A percentile compares a stretch with the other conserved stretches of the same genome.
phyloP scores from a whole-genome alignment of 108 stramenopile species.

The Cyclotella sp. region DNA sequence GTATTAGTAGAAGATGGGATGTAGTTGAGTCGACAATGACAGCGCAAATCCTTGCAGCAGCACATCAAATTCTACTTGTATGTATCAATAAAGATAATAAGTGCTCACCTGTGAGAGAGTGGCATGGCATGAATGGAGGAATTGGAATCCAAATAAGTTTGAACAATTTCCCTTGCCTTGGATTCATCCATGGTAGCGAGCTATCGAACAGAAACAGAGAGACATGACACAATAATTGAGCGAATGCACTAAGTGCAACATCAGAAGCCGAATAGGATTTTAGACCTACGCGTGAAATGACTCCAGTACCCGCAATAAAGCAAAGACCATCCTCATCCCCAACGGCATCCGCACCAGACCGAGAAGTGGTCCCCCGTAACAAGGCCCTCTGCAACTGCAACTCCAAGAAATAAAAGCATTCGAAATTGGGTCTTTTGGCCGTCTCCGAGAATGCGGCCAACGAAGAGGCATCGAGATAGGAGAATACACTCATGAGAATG shows the following conservation, averaged over 20 bases:
- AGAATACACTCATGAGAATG: conserved; percentile 76
- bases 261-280: no score
- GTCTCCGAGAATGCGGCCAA: conserved; percentile 79
- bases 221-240: neutral
- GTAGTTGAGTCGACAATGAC: neutral
- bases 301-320: neutral
- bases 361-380: conserved; percentile 14
- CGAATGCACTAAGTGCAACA: no score
- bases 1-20: neutral
- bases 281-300: neutral
- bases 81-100: neutral
- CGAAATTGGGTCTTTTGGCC: conserved; percentile 67
- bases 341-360: conserved; percentile 9
- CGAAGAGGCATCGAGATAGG: conserved; percentile 62
- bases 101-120: conserved; percentile 55
- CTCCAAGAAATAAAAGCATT: conserved; percentile 79
- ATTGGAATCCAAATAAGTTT: conserved; percentile 71
- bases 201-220: neutral
- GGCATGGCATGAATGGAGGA: conserved; percentile 67
- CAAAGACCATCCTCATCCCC: neutral
- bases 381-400: conserved; percentile 76
- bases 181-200: conserved; percentile 54
- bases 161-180: conserved; percentile 56
- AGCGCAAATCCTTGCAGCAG: no score
- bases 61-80: no score